phyloP scores from a whole-genome alignment of 1,284 basidiomycete genomes.

The Ceratorhiza oryzae-sativae region DNA sequence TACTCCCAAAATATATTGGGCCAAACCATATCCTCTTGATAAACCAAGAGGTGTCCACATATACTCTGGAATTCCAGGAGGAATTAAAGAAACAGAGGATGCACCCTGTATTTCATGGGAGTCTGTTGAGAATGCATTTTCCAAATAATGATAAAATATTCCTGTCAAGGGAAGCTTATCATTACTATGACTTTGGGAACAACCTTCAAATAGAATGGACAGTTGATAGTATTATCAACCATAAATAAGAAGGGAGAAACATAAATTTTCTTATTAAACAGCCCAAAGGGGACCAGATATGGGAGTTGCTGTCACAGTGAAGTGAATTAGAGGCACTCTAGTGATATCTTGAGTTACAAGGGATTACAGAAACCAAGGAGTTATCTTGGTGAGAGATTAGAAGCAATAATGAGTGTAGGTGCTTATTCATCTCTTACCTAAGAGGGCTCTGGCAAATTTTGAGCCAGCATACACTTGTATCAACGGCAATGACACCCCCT shows the following conservation, averaged over 20 bases:
- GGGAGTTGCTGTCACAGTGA: not conserved
- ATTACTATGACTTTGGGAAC: conserved; percentile 16
- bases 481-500: conserved; percentile 1
- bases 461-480: conserved; percentile 1
- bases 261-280: not conserved
- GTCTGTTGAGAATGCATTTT: conserved; percentile 23
- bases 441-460: conserved; percentile 2
- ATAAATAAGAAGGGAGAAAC: not conserved
- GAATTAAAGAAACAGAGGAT: conserved; percentile 33
- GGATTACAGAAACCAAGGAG: not conserved
- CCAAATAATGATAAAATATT: conserved; percentile 38
- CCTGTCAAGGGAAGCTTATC: not conserved
- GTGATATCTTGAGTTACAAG: not conserved
- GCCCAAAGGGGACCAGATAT: conserved; percentile 1
- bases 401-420: not conserved
- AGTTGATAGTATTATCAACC: not conserved
- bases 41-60: not conserved
- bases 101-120: conserved; percentile 38
- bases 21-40: not conserved
- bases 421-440: not conserved
- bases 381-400: not conserved
- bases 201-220: not conserved
- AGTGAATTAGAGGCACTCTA: conserved; percentile 1
- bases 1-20: conserved; percentile 40
- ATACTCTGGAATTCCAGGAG: conserved; percentile 19